Evolutionary conservation across 148 eudicot genomes (phyloP), one percentile per base, ranked within the genome.

Genomic region (Cornus controversa): DNA sequence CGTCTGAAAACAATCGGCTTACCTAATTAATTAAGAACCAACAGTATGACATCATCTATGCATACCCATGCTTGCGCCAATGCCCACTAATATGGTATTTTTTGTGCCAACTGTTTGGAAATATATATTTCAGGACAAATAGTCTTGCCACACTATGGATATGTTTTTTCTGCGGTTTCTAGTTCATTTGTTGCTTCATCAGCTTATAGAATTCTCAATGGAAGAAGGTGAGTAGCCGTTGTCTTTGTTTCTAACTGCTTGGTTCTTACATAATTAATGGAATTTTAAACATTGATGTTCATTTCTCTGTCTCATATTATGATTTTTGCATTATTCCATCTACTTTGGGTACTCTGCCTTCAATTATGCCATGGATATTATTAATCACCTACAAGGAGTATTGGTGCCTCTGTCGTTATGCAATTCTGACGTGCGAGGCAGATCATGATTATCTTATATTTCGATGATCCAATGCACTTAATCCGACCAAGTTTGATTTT

Each of bases 381-480:
- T n/a, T 67, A 36, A 87, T 93, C 71, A 80, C 93, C 6, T 88
- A 45, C 81, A 90, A 81, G 79, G 98, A 90, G 70, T 96, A 96
- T 82, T 96, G 99, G 99, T 70, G 64, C 78, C 84, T 90, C 70
- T 96, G 99, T 85, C 84, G 83, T 36, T 82, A 86, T 24, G 89
- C 99, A 63, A 85, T 93, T 75, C 85, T 86, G 78, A 81, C 83
- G 58, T 77, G 91, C 86, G 84, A 75, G 69, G 66, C 70, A 60
- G 75, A 74, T 81, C 22, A 47, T 25, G 60, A 65, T 71, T 62
- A 70, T 66, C 34, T 36, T 69, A 20, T 60, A 50, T 28, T 24
- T 18, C 6, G 29, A 27, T 64, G 50, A 75, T 1, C 60, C 60
- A 15, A 54, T 22, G 22, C 57, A 50, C 57, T 25, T 24, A 69